Conservation (phyloP, 129 eudicot species). For the Tagetes patula region DNA sequence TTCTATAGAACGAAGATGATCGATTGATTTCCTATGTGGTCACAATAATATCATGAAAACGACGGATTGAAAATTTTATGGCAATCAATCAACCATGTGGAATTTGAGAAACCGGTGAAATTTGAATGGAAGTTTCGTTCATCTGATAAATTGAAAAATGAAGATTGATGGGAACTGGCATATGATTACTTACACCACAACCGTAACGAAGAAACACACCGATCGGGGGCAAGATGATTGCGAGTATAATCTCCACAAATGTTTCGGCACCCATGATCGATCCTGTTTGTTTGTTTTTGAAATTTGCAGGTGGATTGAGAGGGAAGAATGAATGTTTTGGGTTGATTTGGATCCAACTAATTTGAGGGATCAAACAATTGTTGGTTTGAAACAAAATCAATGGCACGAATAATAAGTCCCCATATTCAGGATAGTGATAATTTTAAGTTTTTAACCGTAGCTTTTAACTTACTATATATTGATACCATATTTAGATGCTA, state of each 20-base stretch:
- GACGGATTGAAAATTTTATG: too few species aligned
- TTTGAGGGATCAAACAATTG: conserved; percentile 27
- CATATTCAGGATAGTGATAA: not conserved
- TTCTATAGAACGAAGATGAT: too few species aligned
- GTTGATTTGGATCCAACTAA: conserved; percentile 16
- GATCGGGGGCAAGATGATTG: conserved; percentile 74
- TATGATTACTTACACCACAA: conserved; percentile 57
- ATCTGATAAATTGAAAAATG: not conserved
- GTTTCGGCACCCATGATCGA: conserved; percentile 63
- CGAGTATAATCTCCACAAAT: conserved; percentile 68
- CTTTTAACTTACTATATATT: too few species aligned
- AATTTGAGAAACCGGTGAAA: too few species aligned
- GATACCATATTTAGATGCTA: too few species aligned
- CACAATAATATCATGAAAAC: too few species aligned
- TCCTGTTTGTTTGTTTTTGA: not conserved
- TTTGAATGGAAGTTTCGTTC: not conserved
- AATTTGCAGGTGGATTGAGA: not conserved
- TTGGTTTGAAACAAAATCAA: conserved; percentile 19
- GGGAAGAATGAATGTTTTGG: not conserved
- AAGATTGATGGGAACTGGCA: not conserved
- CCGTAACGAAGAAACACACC: conserved; percentile 91
- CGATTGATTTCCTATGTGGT: too few species aligned
- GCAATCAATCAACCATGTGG: too few species aligned
- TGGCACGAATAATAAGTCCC: conserved; percentile 1
- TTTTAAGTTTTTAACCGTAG: not conserved